Conservation (phyloP, 306 rosid species). For the Vachellia pachyceras region DNA sequence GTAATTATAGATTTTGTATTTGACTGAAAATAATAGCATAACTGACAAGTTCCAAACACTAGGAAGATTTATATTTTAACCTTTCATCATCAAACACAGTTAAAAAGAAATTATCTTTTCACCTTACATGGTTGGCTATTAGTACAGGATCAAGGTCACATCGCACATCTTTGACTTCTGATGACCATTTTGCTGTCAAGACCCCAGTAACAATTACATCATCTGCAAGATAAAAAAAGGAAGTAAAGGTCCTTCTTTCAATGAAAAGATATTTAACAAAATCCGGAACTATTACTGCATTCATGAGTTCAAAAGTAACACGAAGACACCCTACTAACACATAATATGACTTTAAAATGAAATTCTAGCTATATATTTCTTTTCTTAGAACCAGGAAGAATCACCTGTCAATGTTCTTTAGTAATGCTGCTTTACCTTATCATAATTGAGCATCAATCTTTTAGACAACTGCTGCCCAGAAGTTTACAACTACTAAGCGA, state of each 20-base stretch:
- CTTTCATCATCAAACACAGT: constrained; percentile 12
- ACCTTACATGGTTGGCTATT: constrained; percentile 88
- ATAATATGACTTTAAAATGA: background rate
- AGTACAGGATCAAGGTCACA: constrained; percentile 93
- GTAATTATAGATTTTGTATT: constrained; percentile 19
- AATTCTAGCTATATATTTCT: background rate
- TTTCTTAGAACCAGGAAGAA: constrained; percentile 5
- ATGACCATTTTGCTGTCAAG: constrained; percentile 94
- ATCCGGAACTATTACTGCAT: constrained; percentile 20
- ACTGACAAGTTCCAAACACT: constrained; percentile 15
- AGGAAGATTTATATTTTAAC: constrained; percentile 18
- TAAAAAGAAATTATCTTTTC: constrained; percentile 38
- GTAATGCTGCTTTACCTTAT: background rate
- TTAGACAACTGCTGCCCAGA: too few species aligned
- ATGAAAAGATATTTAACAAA: too few species aligned
- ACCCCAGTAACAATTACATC: constrained; percentile 86
- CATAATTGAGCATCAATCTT: too few species aligned
- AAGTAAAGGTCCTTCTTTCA: too few species aligned
- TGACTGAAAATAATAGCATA: constrained; percentile 4
- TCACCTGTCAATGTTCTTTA: background rate
- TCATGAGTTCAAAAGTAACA: constrained; percentile 34
- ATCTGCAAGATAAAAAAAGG: constrained; percentile 52
- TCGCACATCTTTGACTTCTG: constrained; percentile 92
- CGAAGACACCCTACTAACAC: background rate
- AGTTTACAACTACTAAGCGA: too few species aligned